Conservation (phyloP, 805 yeast genomes). For the Nakazawaea wickerhamii region DNA sequence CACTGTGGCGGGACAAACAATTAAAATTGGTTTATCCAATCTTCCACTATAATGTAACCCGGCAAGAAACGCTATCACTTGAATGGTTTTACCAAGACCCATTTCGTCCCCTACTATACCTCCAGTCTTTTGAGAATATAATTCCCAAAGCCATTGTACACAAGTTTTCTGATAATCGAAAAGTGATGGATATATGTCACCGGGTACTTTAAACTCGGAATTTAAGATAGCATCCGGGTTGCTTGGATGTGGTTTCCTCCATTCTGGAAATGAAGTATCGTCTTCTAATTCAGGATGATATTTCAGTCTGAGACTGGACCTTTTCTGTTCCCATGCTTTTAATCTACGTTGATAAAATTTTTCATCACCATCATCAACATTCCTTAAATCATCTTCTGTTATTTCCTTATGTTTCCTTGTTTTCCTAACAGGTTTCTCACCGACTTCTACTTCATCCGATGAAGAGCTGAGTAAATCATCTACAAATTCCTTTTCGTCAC, state of each 20-base stretch:
- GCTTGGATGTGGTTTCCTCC: constrained; percentile 73
- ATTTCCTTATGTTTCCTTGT: constrained; percentile 2
- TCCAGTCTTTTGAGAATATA: constrained; percentile 84
- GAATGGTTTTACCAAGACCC: constrained; percentile 97
- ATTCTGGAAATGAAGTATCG: constrained; percentile 42
- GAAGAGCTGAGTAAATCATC: neutral
- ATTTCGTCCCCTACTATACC: constrained; percentile 97
- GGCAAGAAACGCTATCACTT: constrained; percentile 84
- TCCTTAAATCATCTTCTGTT: constrained; percentile 32
- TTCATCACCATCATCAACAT: constrained; percentile 82
- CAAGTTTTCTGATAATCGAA: constrained; percentile 95
- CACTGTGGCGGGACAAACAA: constrained; percentile 97
- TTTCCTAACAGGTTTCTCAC: neutral
- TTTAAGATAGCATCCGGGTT: constrained; percentile 71
- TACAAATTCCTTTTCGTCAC: constrained; percentile 1
- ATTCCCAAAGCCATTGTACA: constrained; percentile 96
- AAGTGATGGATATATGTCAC: constrained; percentile 79
- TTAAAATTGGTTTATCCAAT: constrained; percentile 69
- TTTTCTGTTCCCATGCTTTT: constrained; percentile 48
- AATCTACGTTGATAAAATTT: constrained; percentile 54
- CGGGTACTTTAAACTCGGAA: constrained; percentile 71
- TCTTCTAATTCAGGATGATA: constrained; percentile 23
- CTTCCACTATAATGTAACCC: constrained; percentile 80
- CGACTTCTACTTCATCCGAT: constrained; percentile 15
- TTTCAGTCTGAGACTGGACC: constrained; percentile 40